Evolutionary conservation across 2,329 filamentous ascomycete genomes (phyloP), one percentile per base, ranked within the genome.

Genomic region (Capronia americana): DNA sequence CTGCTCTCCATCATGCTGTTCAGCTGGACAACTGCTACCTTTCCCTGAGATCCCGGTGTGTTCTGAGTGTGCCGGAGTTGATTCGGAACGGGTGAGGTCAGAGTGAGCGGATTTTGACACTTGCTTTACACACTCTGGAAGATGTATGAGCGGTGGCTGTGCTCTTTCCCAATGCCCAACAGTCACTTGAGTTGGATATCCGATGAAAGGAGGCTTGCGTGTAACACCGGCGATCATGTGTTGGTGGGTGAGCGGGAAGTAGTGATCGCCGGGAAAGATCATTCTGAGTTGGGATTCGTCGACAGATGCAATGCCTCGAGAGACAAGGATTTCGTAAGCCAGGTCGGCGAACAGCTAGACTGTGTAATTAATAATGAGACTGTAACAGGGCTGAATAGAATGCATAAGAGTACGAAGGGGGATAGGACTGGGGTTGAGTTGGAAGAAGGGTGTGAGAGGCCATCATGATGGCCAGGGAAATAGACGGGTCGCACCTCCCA

Each of bases 261-360:
- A 32, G 10, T 55, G 38, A n/a, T 34, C 28, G 53, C 41, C 50
- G 34, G 50, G 26, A 56, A 46, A 46, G 26, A 63, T 48, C 60
- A 64, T 63, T 53, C 28, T 66, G 20, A 58, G 10, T 48, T 54
- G 20, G 57, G 32, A 44, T 32, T 55, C 56, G 57, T 70, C 44
- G 6, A 66, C 34, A 44, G 63, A 63, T 24, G 68, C 65, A 48
- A 68, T 66, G 24, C 63, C 65, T 59, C 68, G 68, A 57, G 63
- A 70, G 4, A 70, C 63, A 53, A 65, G 62, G 63, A 70, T 70
- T 51, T 68, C 68, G 61, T 54, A 63, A 64, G 68, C 68, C 65
- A 68, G 51, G 59, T 32, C 65, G 68, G 24, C 56, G 56, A 58
- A 41, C 28, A 61, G 53, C 59, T 66, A 65, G 61, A 59, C 44